Evolutionary conservation across 2,329 filamentous ascomycete species (phyloP), one percentile per base, ranked within the genome.

Genomic region (Tolypocladium ophioglossoides): DNA sequence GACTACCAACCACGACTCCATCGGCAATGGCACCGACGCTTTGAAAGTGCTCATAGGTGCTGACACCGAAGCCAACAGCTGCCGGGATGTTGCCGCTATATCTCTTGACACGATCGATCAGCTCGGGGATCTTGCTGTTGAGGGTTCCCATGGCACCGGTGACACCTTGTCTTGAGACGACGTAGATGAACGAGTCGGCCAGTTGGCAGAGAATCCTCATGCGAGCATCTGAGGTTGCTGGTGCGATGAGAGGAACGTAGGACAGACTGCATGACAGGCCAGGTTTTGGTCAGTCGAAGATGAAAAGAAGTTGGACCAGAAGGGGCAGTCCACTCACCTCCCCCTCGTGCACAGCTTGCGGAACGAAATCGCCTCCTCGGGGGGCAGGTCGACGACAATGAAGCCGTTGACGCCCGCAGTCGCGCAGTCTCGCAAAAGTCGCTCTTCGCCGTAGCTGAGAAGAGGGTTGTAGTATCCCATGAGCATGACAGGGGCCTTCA

Each of bases 381-480:
- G 92, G 16, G 94, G 92, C 64, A 99, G 73, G 68, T 99, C 92
- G 54, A 96, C 92, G 67, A 97, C 86, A 65, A 99, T 96, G 74
- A 97, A 97, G 56, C 94, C 92, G 72, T 96, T 96, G 68, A 95
- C 84, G 30, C 91, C 90, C 3, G 89, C 87, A 53, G 83, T 82
- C 68, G 86, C 86, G 70, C 90, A 89, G 70, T 97, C 91, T 63
- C 83, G 79, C 53, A 99, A 77, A 71, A 97, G 84, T 57, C 80
- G 82, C 74, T 96, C 91, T 74, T 99, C 94, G 53, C 94, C 94
- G 68, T 97, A 99, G 65, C 87, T 89, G 57, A 97, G 77, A 57
- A 97, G 78, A 1, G 94, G 94, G 76, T 99, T 99, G 75, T 96
- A 99, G 80, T 99, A 99, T 64, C 94, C 94, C 94, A 99, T 99